Evolutionary conservation across 164 flowering plant genomes (phyloP).

Genomic region (Cinnamomum chago): DNA sequence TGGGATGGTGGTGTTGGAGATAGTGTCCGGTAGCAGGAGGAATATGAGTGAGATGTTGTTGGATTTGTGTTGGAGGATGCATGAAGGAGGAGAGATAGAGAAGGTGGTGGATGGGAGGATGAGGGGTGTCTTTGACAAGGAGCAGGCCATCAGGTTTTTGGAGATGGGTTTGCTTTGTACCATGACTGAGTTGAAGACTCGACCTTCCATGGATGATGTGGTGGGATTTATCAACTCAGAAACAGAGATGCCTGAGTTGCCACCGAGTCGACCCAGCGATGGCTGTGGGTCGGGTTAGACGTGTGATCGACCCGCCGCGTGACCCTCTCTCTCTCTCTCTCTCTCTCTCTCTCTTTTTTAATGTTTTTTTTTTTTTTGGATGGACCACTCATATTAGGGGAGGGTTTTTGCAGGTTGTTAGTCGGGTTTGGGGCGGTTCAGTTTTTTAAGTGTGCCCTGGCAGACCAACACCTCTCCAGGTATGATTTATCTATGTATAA

Average conservation of each 20-base stretch:
- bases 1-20: slow-evolving; percentile 44
- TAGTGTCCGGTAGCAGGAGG: slow-evolving; percentile 41
- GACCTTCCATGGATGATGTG: slow-evolving; percentile 48
- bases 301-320: too few species aligned
- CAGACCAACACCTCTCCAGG: too few species aligned
- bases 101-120: slow-evolving; percentile 40
- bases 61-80: slow-evolving; percentile 52
- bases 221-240: slow-evolving; percentile 29
- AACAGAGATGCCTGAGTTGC: slow-evolving; percentile 36
- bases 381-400: too few species aligned
- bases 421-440: too few species aligned
- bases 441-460: too few species aligned
- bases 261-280: slow-evolving; percentile 28
- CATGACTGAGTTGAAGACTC: slow-evolving; percentile 30
- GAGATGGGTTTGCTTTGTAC: slow-evolving; percentile 53
- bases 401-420: too few species aligned
- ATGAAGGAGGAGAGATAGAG: slow-evolving; percentile 23
- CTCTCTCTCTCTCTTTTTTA: too few species aligned
- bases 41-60: slow-evolving; percentile 23
- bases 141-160: slow-evolving; percentile 31
- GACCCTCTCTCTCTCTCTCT: too few species aligned
- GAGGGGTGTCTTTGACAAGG: slow-evolving; percentile 29
- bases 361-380: too few species aligned
- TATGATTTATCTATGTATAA: too few species aligned
- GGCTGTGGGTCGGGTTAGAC: too few species aligned